Conservation (phyloP, 305 asterid species). For the Fraxinus nigra region DNA sequence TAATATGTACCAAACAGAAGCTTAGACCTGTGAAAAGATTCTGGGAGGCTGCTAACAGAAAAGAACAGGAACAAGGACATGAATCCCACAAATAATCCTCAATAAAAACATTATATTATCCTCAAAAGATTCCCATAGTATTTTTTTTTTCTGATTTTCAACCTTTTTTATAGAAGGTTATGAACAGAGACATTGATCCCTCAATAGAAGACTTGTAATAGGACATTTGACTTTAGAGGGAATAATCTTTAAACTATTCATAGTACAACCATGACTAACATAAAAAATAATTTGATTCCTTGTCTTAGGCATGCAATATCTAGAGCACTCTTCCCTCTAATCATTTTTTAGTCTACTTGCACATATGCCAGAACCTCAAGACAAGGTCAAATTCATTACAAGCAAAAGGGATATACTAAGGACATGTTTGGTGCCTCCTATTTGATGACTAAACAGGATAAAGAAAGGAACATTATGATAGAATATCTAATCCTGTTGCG, state of each 20-base stretch:
- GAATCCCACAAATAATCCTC: not conserved
- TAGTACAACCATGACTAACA: slow-evolving; percentile 23
- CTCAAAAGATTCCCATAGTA: not conserved
- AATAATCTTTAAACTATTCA: slow-evolving; percentile 18
- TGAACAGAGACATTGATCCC: slow-evolving; percentile 3
- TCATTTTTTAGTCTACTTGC: not conserved
- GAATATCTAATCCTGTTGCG: not conserved
- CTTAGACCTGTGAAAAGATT: not conserved
- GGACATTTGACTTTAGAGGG: slow-evolving; percentile 32
- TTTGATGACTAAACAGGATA: not conserved
- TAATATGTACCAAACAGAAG: too few species aligned
- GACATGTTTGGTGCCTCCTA: not conserved
- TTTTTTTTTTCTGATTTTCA: not conserved
- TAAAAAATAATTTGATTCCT: slow-evolving; percentile 17
- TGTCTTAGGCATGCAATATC: slow-evolving; percentile 14
- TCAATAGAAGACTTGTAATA: not conserved
- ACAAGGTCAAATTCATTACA: not conserved
- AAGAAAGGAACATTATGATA: not conserved
- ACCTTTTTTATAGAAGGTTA: not conserved
- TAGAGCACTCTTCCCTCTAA: slow-evolving; percentile 14
- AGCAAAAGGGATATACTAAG: not conserved
- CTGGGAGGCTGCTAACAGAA: not conserved
- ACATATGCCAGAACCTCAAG: slow-evolving; percentile 7
- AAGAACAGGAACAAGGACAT: not conserved
- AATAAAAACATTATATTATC: not conserved